A percentile compares a stretch with the other conserved stretches of the same genome.
phyloP scores from a whole-genome alignment of 2,329 filamentous ascomycete species.

The Pezicula neosporulosa region DNA sequence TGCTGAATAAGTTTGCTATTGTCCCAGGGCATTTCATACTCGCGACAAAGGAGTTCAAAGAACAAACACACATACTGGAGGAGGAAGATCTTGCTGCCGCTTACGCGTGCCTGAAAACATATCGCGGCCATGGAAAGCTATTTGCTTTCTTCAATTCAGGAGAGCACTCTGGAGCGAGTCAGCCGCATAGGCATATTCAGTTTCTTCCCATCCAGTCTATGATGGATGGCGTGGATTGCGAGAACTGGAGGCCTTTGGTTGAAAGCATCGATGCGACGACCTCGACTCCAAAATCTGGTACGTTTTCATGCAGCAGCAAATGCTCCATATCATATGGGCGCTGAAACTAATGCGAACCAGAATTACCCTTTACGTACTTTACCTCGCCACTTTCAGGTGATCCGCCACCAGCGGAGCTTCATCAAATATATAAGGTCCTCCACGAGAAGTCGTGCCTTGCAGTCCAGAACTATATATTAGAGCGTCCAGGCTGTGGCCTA shows the following conservation, averaged over 20 bases:
- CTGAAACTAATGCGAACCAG: constrained; percentile 2
- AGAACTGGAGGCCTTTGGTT: constrained; percentile 48
- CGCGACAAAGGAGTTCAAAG: constrained; percentile 58
- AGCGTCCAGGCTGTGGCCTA: neutral
- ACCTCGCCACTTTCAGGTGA: constrained; percentile 13
- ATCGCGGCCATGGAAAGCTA: constrained; percentile 37
- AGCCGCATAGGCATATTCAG: constrained; percentile 70
- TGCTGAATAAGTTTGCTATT: constrained; percentile 74
- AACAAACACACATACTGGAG: constrained; percentile 63
- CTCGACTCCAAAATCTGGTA: constrained; percentile 12
- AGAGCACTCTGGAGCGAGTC: constrained; percentile 64
- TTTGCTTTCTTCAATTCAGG: constrained; percentile 55
- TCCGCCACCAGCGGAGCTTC: constrained; percentile 14
- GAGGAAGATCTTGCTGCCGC: constrained; percentile 56
- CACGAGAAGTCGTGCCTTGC: constrained; percentile 17
- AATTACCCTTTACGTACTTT: constrained; percentile 27
- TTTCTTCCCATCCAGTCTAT: constrained; percentile 65
- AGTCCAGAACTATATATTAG: neutral
- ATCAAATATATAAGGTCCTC: constrained; percentile 20
- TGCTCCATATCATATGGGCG: neutral
- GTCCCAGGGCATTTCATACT: constrained; percentile 71
- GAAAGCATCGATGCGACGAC: constrained; percentile 29
- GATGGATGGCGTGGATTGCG: constrained; percentile 41
- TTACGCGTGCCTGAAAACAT: constrained; percentile 55
- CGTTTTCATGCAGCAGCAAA: neutral